Conservation (phyloP, 306 rosid species). For the Rubus parviflorus region DNA sequence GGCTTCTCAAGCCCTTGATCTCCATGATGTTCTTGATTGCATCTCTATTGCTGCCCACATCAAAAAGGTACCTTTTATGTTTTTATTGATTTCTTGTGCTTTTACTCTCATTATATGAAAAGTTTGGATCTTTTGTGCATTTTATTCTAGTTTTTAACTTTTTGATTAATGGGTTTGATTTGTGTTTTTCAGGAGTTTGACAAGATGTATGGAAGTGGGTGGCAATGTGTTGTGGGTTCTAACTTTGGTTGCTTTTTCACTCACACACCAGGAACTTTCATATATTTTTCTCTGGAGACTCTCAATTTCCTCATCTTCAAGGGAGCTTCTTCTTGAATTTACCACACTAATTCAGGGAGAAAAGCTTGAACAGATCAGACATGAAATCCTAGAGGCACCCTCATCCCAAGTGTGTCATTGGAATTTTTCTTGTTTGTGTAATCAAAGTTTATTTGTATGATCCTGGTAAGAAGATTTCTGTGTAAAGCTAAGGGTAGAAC, state of each 20-base stretch:
- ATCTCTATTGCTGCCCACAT: slow-evolving; percentile 64
- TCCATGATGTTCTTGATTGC: slow-evolving; percentile 66
- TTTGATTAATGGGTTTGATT: slow-evolving; percentile 4
- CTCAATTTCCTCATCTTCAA: slow-evolving; percentile 76
- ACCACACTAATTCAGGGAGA: neutral
- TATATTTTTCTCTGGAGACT: slow-evolving; percentile 69
- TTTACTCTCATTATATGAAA: neutral
- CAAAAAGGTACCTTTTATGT: slow-evolving; percentile 56
- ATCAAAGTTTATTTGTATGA: neutral
- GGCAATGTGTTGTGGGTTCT: slow-evolving; percentile 90
- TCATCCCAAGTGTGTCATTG: neutral
- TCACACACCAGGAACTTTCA: slow-evolving; percentile 64
- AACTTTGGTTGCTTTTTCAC: slow-evolving; percentile 79
- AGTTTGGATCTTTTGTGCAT: neutral
- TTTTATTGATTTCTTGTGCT: neutral
- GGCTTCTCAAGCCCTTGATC: slow-evolving; percentile 89
- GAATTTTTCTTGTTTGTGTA: neutral
- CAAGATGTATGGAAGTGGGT: slow-evolving; percentile 62
- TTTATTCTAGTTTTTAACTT: neutral
- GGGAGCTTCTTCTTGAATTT: slow-evolving; percentile 44
- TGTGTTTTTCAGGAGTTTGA: slow-evolving; percentile 62
- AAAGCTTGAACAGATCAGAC: neutral
- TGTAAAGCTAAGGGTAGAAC: neutral
- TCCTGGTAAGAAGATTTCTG: slow-evolving; percentile 13
- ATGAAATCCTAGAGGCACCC: neutral